Conservation (phyloP, 306 rosid genomes). For the Rubus parviflorus region DNA sequence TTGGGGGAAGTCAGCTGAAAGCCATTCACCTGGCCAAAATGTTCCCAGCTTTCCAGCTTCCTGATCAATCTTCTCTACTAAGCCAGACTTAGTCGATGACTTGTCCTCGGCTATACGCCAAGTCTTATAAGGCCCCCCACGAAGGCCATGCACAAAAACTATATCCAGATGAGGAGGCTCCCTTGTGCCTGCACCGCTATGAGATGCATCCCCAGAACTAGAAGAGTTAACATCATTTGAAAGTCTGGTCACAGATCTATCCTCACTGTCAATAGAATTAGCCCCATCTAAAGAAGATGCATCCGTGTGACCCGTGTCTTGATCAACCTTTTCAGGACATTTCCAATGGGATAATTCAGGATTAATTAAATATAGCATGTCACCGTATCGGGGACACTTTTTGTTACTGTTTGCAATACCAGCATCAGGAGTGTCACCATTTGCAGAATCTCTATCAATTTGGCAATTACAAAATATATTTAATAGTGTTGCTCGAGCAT, state of each 20-base stretch:
- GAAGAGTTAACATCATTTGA: conserved; percentile 38
- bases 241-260: conserved; percentile 24
- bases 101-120: conserved; percentile 97
- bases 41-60: conserved; percentile 95
- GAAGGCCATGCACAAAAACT: conserved; percentile 91
- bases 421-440: conserved; percentile 37
- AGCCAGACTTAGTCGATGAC: conserved; percentile 69
- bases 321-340: conserved; percentile 43
- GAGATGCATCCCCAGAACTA: conserved; percentile 39
- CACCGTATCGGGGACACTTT: conserved; percentile 71
- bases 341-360: conserved; percentile 91
- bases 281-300: conserved; percentile 27
- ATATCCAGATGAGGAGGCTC: conserved; percentile 65
- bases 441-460: conserved; percentile 36
- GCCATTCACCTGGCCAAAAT: conserved; percentile 99
- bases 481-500: conserved; percentile 76
- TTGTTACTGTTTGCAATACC: conserved; percentile 39
- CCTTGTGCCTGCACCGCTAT: conserved; percentile 21
- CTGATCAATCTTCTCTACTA: conserved; percentile 96
- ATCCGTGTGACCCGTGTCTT: conserved; percentile 32
- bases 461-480: conserved; percentile 59
- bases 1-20: conserved; percentile 76
- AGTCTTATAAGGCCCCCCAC: conserved; percentile 87
- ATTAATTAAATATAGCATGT: conserved; percentile 74
- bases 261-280: conserved; percentile 36